phyloP scores from a whole-genome alignment of 2,329 filamentous ascomycete genomes.

The Hymenoscyphus salicellus region DNA sequence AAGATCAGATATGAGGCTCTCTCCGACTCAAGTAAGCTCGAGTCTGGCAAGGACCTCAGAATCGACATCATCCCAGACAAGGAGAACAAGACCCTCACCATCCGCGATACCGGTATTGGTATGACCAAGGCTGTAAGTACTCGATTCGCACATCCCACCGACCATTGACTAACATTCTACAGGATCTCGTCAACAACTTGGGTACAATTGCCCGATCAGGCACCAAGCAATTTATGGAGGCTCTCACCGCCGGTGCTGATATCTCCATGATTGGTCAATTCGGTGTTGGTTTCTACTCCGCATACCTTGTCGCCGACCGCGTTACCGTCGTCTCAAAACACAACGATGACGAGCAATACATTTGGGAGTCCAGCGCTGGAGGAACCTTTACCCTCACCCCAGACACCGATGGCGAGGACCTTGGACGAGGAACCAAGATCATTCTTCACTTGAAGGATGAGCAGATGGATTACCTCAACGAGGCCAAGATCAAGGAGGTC shows the following conservation, averaged over 20 bases:
- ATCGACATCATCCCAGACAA: conserved; percentile 99
- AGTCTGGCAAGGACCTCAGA: conserved; percentile 94
- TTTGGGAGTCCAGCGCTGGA: conserved; percentile 97
- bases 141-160: conserved; percentile 5
- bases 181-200: conserved; percentile 99
- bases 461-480: conserved; percentile 96
- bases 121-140: conserved; percentile 98
- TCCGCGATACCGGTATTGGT: conserved; percentile 97
- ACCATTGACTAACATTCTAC: conserved; percentile 39
- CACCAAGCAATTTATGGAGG: conserved; percentile 99
- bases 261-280: conserved; percentile 99
- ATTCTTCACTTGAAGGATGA: conserved; percentile 99
- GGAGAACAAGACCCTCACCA: conserved; percentile 94
- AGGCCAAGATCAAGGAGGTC: conserved; percentile 99
- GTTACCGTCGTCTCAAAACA: conserved; percentile 96
- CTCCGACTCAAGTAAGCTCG: conserved; percentile 95
- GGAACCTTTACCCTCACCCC: conserved; percentile 92
- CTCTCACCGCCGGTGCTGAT: conserved; percentile 94
- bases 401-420: conserved; percentile 85
- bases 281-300: conserved; percentile 99
- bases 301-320: conserved; percentile 96
- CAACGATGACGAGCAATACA: conserved; percentile 99
- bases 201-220: conserved; percentile 98
- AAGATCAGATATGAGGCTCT: conserved; percentile 99
- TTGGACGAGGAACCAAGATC: conserved; percentile 96